Evolutionary conservation across 1,139 yeast genomes (phyloP), one percentile per base, ranked within the genome.

Genomic region (Schizosaccharomyces versatilis): DNA sequence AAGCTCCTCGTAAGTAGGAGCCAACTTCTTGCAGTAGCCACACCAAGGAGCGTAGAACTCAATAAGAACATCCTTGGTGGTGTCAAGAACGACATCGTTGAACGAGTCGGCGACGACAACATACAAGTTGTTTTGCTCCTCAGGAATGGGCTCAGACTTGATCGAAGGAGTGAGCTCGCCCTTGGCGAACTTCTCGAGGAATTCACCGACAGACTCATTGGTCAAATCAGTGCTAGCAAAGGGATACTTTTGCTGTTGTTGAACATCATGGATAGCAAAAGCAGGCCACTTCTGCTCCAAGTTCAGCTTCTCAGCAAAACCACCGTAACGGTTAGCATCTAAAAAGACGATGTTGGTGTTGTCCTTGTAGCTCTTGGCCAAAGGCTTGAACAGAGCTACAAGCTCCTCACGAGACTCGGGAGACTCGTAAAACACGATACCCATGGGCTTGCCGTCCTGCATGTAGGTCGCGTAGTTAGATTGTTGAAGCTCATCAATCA

Each of bases 1-100:
- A 24, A 71, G 68, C 17, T 63, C 65, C 38, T 66, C 64, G 62
- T 56, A 88, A 58, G 73, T 74, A 65, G 97, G 97, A 56, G 95
- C 95, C 70, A 88, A 75, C 70, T 77, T 84, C 76, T 88, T 88
- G 77, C 97, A 88, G 75, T 88, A 96, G 55, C 97, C 96, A 74
- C 98, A 88, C 98, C 98, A 90, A 70, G 95, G 95, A 56, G 97
- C 97, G 66, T 84, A 88, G 72, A 84, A 88, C 73, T 88, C 85
- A 61, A 90, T 90, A 61, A 90, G 73, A 55, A 88, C 86, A 68
- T 88, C 95, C 74, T 84, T 84, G 57, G 75, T 68, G 54, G 73
- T 70, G 65, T 84, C 86, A 42, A 73, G 70, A 59, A 84, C 75
- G 60, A 84, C 70, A 38, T 75, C 76, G 51, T 81, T 80, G 69